These are phyloP conservation scores for Dryas integrifolia DNA, from an alignment of 331 rosid genomes.

Conservation along the genomic window DNA sequence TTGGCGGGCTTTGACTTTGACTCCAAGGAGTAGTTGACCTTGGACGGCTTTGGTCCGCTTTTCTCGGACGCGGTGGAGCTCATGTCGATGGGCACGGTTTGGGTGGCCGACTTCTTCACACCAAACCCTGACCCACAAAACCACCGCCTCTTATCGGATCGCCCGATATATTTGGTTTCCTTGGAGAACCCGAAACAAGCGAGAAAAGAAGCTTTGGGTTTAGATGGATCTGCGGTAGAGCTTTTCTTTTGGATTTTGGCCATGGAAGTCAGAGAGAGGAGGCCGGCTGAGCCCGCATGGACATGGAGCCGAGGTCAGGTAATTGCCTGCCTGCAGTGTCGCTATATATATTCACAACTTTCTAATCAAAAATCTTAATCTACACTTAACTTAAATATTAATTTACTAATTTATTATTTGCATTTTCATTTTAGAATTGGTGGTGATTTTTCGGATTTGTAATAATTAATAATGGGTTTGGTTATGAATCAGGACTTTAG, in stretches of 20 bases:
- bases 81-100: slow-evolving; percentile 55
- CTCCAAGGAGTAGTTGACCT: neutral
- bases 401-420: neutral
- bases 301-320: neutral
- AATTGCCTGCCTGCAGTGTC: too few relatives aligned
- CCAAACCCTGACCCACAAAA: slow-evolving; percentile 33
- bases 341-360: neutral
- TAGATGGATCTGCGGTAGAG: neutral
- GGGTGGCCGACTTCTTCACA: slow-evolving; percentile 30
- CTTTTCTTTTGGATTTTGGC: slow-evolving; percentile 31
- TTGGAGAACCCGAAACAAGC: slow-evolving; percentile 44
- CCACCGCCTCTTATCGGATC: slow-evolving; percentile 19
- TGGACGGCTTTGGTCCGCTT: slow-evolving; percentile 3
- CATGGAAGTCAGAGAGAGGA: slow-evolving; percentile 34
- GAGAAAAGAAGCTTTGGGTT: slow-evolving; percentile 31
- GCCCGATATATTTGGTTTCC: neutral
- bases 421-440: neutral
- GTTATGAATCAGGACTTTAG: neutral
- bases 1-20: neutral
- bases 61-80: slow-evolving; percentile 23
- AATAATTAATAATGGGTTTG: slow-evolving; percentile 5
- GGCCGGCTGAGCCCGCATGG: neutral
- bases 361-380: neutral
- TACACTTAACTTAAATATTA: neutral
- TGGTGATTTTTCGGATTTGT: too few relatives aligned